phyloP scores from a whole-genome alignment of 352 stramenopile genomes.

The Lagenidium giganteum region DNA sequence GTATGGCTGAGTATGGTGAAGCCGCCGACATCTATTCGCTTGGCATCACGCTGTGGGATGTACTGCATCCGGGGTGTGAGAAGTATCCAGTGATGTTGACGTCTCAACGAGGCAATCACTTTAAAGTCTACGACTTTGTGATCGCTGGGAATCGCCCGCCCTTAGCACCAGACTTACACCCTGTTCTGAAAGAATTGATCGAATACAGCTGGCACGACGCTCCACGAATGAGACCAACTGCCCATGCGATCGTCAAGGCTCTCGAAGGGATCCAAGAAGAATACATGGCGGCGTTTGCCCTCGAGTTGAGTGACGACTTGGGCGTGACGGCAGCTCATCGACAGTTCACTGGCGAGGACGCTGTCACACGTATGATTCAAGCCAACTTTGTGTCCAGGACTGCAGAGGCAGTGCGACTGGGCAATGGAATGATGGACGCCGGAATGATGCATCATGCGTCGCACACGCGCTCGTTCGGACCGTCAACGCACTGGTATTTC shows the following conservation, averaged over 20 bases:
- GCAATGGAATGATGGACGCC: slow-evolving; percentile 55
- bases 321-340: slow-evolving; percentile 17
- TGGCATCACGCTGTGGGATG: slow-evolving; percentile 30
- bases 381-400: slow-evolving; percentile 16
- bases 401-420: slow-evolving; percentile 35
- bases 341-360: slow-evolving; percentile 31
- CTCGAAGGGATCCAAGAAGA: slow-evolving; percentile 59
- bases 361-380: slow-evolving; percentile 32
- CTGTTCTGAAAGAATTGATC: slow-evolving; percentile 42
- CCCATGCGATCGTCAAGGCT: slow-evolving; percentile 29
- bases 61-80: slow-evolving; percentile 20
- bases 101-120: slow-evolving; percentile 18
- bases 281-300: slow-evolving; percentile 27
- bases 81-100: slow-evolving; percentile 31
- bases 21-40: slow-evolving; percentile 29
- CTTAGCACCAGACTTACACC: slow-evolving; percentile 24
- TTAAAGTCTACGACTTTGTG: slow-evolving; percentile 25
- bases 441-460: slow-evolving; percentile 47
- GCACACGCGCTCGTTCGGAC: slow-evolving; percentile 32
- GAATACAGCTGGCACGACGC: slow-evolving; percentile 33
- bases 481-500: slow-evolving; percentile 27
- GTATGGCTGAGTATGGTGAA: slow-evolving; percentile 19
- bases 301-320: slow-evolving; percentile 33
- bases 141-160: slow-evolving; percentile 21
- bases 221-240: slow-evolving; percentile 30